A percentile compares a stretch with the other conserved stretches of the same genome.
These are phyloP conservation scores for Metschnikowia drakensbergensis DNA, from an alignment of 805 yeast species.

Conservation along the genomic window DNA sequence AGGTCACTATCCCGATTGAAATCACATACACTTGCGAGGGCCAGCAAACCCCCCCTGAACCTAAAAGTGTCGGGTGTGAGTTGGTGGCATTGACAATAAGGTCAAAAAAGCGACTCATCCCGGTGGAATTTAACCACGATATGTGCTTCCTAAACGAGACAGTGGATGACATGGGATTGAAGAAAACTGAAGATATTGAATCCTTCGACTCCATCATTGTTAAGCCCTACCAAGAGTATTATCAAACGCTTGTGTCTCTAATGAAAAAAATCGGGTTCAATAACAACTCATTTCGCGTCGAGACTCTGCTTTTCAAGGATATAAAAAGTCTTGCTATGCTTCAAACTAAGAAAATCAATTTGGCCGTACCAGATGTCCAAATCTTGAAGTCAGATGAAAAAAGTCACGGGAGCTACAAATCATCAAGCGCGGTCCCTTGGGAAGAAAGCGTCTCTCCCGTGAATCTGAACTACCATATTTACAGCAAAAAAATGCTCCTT, in stretches of 20 bases:
- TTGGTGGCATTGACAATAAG: conserved; percentile 34
- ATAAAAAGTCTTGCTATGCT: conserved; percentile 33
- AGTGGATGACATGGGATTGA: conserved; percentile 24
- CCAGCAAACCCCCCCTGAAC: conserved; percentile 24
- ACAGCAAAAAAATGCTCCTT: conserved; percentile 29
- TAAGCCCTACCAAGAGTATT: conserved; percentile 27
- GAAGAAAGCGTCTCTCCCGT: conserved; percentile 7
- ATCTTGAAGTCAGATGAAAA: conserved; percentile 13
- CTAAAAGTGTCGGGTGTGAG: conserved; percentile 33
- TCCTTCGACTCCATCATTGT: conserved; percentile 34
- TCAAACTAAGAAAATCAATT: conserved; percentile 32
- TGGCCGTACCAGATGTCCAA: conserved; percentile 23
- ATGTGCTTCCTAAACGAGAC: conserved; percentile 36
- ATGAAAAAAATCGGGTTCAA: conserved; percentile 31
- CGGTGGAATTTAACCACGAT: conserved; percentile 39
- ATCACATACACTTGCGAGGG: conserved; percentile 24
- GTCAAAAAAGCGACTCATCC: conserved; percentile 34
- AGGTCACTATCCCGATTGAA: conserved; percentile 31
- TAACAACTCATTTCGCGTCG: conserved; percentile 30
- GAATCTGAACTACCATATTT: conserved; percentile 18
- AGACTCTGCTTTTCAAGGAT: conserved; percentile 34
- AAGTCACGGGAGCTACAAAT: conserved; percentile 21
- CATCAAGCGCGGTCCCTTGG: conserved; percentile 31
- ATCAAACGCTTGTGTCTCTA: conserved; percentile 24
- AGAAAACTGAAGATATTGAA: conserved; percentile 18